phyloP scores from a whole-genome alignment of 495 filamentous ascomycete genomes.

The Aspergillus wentii region DNA sequence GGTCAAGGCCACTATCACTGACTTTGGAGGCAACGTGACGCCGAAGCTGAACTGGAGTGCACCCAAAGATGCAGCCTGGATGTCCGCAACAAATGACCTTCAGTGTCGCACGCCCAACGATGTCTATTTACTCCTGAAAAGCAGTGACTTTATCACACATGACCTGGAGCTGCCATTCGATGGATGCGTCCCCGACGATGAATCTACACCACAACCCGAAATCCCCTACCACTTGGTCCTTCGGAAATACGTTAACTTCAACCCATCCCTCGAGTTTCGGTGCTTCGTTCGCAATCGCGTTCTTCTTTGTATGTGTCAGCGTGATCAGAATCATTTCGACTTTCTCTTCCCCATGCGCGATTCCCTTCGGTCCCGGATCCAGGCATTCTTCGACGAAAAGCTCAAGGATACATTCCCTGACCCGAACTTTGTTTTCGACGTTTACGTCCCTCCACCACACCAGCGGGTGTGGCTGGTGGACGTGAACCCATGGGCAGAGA shows the following conservation, averaged over 20 bases:
- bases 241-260: conserved; percentile 79
- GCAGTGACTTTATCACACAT: conserved; percentile 87
- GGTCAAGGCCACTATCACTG: conserved; percentile 69
- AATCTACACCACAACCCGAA: conserved; percentile 19
- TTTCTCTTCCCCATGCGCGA: conserved; percentile 67
- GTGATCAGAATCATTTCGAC: conserved; percentile 84
- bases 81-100: conserved; percentile 81
- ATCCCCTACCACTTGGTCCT: conserved; percentile 71
- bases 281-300: conserved; percentile 81
- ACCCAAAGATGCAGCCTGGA: conserved; percentile 96
- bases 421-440: conserved; percentile 80
- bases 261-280: conserved; percentile 88
- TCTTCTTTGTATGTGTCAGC: conserved; percentile 80
- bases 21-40: conserved; percentile 74
- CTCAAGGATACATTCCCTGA: conserved; percentile 78
- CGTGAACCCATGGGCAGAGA: conserved; percentile 89
- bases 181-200: conserved; percentile 53
- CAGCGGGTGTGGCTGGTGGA: conserved; percentile 82
- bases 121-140: conserved; percentile 89
- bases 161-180: conserved; percentile 92
- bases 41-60: conserved; percentile 98
- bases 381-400: conserved; percentile 67
- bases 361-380: conserved; percentile 55
- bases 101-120: conserved; percentile 85
- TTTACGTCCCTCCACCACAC: conserved; percentile 76